Conservation (phyloP, 1,284 basidiomycete species). For the Fistulina hepatica region DNA sequence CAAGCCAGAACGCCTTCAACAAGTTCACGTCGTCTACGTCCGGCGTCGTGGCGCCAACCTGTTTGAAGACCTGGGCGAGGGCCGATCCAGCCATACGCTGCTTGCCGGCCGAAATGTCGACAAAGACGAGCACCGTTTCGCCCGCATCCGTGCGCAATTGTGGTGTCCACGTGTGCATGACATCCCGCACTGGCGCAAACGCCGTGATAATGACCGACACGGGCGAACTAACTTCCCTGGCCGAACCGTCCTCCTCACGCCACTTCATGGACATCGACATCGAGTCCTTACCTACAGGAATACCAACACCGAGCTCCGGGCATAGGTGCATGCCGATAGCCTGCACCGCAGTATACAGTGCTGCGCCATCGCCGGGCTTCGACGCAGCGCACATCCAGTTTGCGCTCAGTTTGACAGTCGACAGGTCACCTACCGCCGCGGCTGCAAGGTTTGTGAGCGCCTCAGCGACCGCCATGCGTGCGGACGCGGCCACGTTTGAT, state of each 20-base stretch:
- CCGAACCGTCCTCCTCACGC: conserved; percentile 38
- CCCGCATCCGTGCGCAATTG: conserved; percentile 60
- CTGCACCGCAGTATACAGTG: conserved; percentile 86
- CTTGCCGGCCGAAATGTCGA: conserved; percentile 83
- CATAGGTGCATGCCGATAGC: conserved; percentile 93
- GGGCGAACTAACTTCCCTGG: conserved; percentile 82
- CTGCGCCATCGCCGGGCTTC: conserved; percentile 83
- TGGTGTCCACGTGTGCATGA: conserved; percentile 87
- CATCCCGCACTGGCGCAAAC: conserved; percentile 80
- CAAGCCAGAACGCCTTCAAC: conserved; percentile 77
- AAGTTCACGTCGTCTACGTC: conserved; percentile 75
- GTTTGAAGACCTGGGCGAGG: conserved; percentile 89
- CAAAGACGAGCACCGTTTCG: conserved; percentile 74
- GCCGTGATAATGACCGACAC: conserved; percentile 92
- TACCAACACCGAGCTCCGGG: conserved; percentile 86
- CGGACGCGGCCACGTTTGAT: conserved; percentile 79
- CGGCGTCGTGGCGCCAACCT: conserved; percentile 81
- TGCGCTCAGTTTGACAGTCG: conserved; percentile 84
- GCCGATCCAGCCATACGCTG: conserved; percentile 91
- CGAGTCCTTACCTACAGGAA: conserved; percentile 98
- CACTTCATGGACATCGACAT: conserved; percentile 99
- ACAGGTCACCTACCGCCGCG: conserved; percentile 62
- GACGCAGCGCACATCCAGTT: conserved; percentile 99
- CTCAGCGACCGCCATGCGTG: conserved; percentile 94
- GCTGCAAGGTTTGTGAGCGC: conserved; percentile 88